These are phyloP conservation scores for Phytophthora cryptogea DNA, from an alignment of 352 stramenopile species.

Conservation along the genomic window DNA sequence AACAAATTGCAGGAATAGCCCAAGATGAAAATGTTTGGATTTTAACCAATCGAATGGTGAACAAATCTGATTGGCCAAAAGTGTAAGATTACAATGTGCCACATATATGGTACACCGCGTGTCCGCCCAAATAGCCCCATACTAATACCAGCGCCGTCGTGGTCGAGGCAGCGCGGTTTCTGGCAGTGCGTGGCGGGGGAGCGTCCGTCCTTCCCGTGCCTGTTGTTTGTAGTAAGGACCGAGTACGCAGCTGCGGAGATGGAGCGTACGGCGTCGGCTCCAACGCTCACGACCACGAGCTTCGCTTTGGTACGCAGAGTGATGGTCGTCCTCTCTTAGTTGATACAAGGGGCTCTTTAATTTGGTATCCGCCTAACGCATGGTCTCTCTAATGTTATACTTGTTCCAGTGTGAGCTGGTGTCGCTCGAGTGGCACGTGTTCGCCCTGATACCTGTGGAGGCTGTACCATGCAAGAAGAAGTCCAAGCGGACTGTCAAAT, in stretches of 20 bases:
- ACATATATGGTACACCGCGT: too few species aligned
- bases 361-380: slow-evolving; percentile 13
- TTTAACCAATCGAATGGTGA: too few species aligned
- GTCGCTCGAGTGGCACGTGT: slow-evolving; percentile 61
- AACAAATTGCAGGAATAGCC: too few species aligned
- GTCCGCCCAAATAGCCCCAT: too few species aligned
- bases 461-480: slow-evolving; percentile 7
- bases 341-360: slow-evolving; percentile 10
- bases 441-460: slow-evolving; percentile 14
- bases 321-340: not conserved
- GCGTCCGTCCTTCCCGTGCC: too few species aligned
- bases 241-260: slow-evolving; percentile 41
- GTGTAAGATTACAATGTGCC: too few species aligned
- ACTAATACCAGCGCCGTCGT: too few species aligned
- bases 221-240: not conserved
- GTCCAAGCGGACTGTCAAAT: slow-evolving; percentile 11
- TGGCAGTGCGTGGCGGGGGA: too few species aligned
- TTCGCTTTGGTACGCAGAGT: slow-evolving; percentile 49
- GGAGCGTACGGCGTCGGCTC: slow-evolving; percentile 17
- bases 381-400: slow-evolving; percentile 18
- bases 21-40: too few species aligned
- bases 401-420: slow-evolving; percentile 47
- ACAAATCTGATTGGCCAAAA: too few species aligned
- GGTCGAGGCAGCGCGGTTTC: too few species aligned
- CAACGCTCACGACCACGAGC: slow-evolving; percentile 40